Base-by-base conservation (phyloP, 148 eudicot genomes). In the Chenopodium quinoa region DNA sequence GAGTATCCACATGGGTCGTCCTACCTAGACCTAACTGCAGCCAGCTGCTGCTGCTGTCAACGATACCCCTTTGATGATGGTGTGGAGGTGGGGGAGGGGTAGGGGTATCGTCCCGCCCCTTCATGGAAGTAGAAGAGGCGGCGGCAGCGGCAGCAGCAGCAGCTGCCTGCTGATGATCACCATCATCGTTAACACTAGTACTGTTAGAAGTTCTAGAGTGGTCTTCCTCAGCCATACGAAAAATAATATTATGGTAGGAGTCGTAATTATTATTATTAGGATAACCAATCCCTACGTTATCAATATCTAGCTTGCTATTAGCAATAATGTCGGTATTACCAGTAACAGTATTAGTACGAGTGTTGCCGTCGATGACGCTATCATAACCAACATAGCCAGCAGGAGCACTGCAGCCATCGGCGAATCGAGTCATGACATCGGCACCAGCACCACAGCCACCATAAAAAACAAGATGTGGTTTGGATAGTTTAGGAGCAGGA, bases 21-120 rank as follows among this genome's bases (percentile, higher is more conserved):
- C 76, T 54, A 9, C 91, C 93, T 34, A 90, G 87, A 70, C 98
- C 91, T 58, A 94, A 82, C 75, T 91, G 98, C 16, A 94, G 87
- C 98, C 98, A 94, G 68, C 81, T 73, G 23, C 76, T 72, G 48
- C 71, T 54, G 7, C 67, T 9, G 48, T 27, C 20, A 0, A 37
- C 37, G 40, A 32, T 32, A 7, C 4, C 31, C 19, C 62, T 54
- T 12, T 54, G 10, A 23, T 12, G 72, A n/a, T 78, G 75, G 12
- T 67, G 67, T 11, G 10, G 34, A 9, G 17, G 7, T 14, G 75
- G 67, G 16, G 47, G 72, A 16, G 9, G 72, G 3, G 34, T 50
- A 22, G 60, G 60, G 16, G 56, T 19, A 14, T 69, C 31, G 1
- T 69, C 37, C 6, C 63, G 11, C 12, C 6, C 32, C 58, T 47